phyloP scores from a whole-genome alignment of 371 early-diverging fungal genomes.

The Mucor racemosus region DNA sequence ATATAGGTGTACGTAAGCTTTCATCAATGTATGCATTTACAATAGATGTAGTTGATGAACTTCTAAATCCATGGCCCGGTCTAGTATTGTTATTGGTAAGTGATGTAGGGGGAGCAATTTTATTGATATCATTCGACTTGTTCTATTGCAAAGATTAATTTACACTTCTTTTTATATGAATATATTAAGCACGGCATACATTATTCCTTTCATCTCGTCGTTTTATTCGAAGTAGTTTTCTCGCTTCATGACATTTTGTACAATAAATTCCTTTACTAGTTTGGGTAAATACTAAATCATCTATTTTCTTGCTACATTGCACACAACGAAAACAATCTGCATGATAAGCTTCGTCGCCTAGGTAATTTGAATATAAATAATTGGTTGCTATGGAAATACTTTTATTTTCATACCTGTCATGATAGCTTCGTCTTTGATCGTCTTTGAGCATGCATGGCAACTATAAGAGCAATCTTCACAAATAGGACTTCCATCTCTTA shows the following conservation, averaged over 20 bases:
- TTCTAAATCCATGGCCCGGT: conserved; percentile 14
- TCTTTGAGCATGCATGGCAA: conserved; percentile 79
- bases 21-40: conserved; percentile 35
- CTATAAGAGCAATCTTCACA: conserved; percentile 89
- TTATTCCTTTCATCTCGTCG: conserved; percentile 43
- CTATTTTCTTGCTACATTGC: conserved; percentile 73
- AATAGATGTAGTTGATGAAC: conserved; percentile 32
- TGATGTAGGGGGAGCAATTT: not conserved
- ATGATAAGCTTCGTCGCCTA: conserved; percentile 85
- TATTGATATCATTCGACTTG: not conserved
- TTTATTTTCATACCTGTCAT: conserved; percentile 68
- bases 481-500: conserved; percentile 83
- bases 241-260: conserved; percentile 51
- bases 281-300: conserved; percentile 81
- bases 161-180: not conserved
- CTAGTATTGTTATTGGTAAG: not conserved
- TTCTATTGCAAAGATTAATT: not conserved
- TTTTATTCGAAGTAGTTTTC: conserved; percentile 43
- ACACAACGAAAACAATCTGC: conserved; percentile 84
- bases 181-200: not conserved
- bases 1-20: conserved; percentile 12
- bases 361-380: not conserved
- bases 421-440: conserved; percentile 88
- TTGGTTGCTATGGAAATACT: not conserved
- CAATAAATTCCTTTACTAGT: conserved; percentile 73